A percentile compares a stretch with the other conserved stretches of the same genome.
Conservation (phyloP, 495 filamentous ascomycete species). For the Aspergillus saccharolyticus region DNA sequence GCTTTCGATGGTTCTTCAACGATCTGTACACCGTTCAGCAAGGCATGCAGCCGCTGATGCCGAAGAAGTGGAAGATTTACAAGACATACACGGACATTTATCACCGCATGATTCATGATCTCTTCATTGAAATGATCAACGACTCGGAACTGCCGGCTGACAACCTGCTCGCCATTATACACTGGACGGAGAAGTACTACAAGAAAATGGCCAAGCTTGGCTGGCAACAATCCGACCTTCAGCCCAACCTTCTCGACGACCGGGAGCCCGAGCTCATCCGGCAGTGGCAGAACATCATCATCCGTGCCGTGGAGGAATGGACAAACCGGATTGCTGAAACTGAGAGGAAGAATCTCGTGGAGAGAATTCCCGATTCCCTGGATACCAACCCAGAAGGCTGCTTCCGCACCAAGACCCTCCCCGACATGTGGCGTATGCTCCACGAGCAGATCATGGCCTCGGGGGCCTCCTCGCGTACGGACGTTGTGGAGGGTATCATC, state of each 20-base stretch:
- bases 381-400: constrained; percentile 81
- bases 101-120: constrained; percentile 91
- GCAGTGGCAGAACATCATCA: constrained; percentile 90
- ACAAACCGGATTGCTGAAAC: constrained; percentile 82
- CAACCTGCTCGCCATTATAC: constrained; percentile 82
- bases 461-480: constrained; percentile 69
- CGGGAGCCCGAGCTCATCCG: constrained; percentile 83
- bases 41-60: constrained; percentile 84
- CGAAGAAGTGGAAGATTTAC: constrained; percentile 97
- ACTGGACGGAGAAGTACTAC: constrained; percentile 95
- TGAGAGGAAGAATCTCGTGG: constrained; percentile 73
- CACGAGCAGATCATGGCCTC: constrained; percentile 83
- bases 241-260: constrained; percentile 80
- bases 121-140: constrained; percentile 73
- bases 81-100: constrained; percentile 85
- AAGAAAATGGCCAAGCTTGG: constrained; percentile 90
- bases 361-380: constrained; percentile 70
- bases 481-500: constrained; percentile 88
- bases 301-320: constrained; percentile 94
- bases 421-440: constrained; percentile 97
- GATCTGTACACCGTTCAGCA: constrained; percentile 87
- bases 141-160: constrained; percentile 70
- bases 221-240: constrained; percentile 63
- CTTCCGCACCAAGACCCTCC: constrained; percentile 83
- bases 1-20: constrained; percentile 92